These are phyloP conservation scores for Coemansia reversa DNA, from an alignment of 192 early-diverging fungal genomes.

Conservation along the genomic window DNA sequence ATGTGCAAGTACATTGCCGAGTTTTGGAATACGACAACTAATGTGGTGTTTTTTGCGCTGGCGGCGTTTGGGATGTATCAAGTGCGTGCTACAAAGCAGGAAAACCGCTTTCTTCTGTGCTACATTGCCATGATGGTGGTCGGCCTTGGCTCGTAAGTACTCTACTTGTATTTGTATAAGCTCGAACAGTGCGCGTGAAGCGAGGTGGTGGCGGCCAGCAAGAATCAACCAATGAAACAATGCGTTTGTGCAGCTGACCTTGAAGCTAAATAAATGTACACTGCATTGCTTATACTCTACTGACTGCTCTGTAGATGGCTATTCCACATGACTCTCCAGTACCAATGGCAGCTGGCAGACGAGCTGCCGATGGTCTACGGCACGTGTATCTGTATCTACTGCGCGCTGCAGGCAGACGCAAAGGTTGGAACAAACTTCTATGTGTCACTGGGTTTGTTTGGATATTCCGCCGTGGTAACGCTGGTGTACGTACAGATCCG, in stretches of 20 bases:
- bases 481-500: conserved; percentile 63
- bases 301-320: conserved; percentile 50
- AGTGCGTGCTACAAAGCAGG: conserved; percentile 50
- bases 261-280: conserved; percentile 7
- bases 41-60: conserved; percentile 64
- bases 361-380: conserved; percentile 78
- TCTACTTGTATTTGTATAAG: not conserved
- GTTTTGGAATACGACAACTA: conserved; percentile 75
- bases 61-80: conserved; percentile 62
- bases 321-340: conserved; percentile 77
- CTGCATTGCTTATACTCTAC: not conserved
- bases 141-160: conserved; percentile 67
- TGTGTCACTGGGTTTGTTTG: conserved; percentile 54
- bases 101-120: conserved; percentile 58
- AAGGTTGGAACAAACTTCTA: conserved; percentile 42
- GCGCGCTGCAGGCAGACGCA: conserved; percentile 53
- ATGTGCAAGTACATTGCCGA: conserved; percentile 72
- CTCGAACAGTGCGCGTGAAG: not conserved
- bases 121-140: conserved; percentile 63
- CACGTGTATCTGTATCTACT: conserved; percentile 57
- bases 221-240: not conserved
- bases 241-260: not conserved
- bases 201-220: not conserved
- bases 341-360: conserved; percentile 72
- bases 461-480: conserved; percentile 58